Evolutionary conservation across 257 asterid genomes (phyloP), one percentile per base, ranked within the genome.

Genomic region (Capsicum baccatum): DNA sequence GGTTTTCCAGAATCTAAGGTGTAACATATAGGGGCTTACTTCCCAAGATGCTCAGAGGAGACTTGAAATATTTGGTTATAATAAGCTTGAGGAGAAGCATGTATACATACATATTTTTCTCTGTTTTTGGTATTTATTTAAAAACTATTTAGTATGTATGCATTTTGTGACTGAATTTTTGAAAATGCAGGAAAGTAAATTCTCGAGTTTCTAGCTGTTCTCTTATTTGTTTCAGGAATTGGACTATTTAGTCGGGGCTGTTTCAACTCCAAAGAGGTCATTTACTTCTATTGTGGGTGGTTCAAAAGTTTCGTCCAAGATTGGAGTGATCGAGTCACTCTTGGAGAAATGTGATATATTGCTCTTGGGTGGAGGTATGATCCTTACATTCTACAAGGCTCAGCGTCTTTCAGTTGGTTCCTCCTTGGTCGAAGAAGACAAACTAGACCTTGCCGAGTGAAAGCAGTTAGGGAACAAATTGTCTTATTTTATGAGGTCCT

Each of bases 211-310:
- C 26, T 50, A 21, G 16, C 67, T 73, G 50, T 83, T 79, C 44
- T 81, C 83, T 80, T 86, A 48, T 81, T 84, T 78, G 69, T 86
- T 85, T 62, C 71, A 94, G 97, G 98, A 93, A 87, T 87, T 94
- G 85, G 97, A 94, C 90, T 93, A 94, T 89, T 92, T 94, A 52
- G 98, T 90, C 44, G 97, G 98, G 73, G 98, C 97, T 14, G 97
- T 94, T 86, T 89, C 94, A 86, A 88, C 1, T 89, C 98, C 97
- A 10, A 92, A 86, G 84, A 91, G 94, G 89, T 97, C 97, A 55
- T 94, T 95, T 87, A 97, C 97, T 58, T 96, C 98, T 80, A 94
- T 94, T 89, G 98, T 95, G 50, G 98, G 98, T 42, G 98, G 98
- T 62, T 95, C 98, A 44, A 95, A 95, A 92, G 98, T 95, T 83